phyloP scores from a whole-genome alignment of 352 stramenopile species.

The Pythium biforme region DNA sequence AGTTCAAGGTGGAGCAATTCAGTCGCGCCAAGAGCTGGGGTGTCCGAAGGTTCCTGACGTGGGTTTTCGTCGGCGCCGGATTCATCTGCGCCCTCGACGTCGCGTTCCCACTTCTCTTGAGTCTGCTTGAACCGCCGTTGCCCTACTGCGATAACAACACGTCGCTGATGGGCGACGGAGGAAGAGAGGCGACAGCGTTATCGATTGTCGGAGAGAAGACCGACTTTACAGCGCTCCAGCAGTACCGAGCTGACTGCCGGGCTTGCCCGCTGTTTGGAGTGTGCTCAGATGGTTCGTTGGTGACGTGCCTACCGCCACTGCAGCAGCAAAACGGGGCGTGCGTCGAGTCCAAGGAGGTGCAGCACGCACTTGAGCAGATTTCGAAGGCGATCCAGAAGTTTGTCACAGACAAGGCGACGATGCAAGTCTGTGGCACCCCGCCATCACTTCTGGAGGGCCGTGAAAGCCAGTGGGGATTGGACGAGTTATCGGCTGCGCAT shows the following conservation, averaged over 20 bases:
- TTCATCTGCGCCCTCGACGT: slow-evolving; percentile 47
- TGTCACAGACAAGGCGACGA: slow-evolving; percentile 34
- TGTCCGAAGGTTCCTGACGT: slow-evolving; percentile 38
- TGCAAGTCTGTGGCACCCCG: slow-evolving; percentile 37
- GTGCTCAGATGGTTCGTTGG: slow-evolving; percentile 47
- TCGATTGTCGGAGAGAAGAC: slow-evolving; percentile 29
- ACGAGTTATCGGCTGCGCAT: slow-evolving; percentile 18
- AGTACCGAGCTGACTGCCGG: slow-evolving; percentile 49
- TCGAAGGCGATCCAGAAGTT: slow-evolving; percentile 48
- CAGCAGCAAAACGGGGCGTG: slow-evolving; percentile 49
- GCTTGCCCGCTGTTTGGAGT: slow-evolving; percentile 60
- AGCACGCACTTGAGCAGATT: slow-evolving; percentile 43
- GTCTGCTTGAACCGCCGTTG: slow-evolving; percentile 32
- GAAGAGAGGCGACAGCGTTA: slow-evolving; percentile 25
- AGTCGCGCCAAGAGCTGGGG: slow-evolving; percentile 40
- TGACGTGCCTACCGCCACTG: slow-evolving; percentile 48
- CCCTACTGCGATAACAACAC: slow-evolving; percentile 57
- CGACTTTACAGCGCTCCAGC: slow-evolving; percentile 48
- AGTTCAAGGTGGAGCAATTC: slow-evolving; percentile 35
- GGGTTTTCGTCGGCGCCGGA: slow-evolving; percentile 33
- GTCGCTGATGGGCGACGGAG: slow-evolving; percentile 16
- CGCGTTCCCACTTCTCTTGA: slow-evolving; percentile 36
- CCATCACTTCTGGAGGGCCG: slow-evolving; percentile 19
- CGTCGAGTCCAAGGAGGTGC: slow-evolving; percentile 53
- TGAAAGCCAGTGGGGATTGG: background rate